Evolutionary conservation across 768 basidiomycete genomes (phyloP), one percentile per base, ranked within the genome.

Genomic region (Suillus decipiens): DNA sequence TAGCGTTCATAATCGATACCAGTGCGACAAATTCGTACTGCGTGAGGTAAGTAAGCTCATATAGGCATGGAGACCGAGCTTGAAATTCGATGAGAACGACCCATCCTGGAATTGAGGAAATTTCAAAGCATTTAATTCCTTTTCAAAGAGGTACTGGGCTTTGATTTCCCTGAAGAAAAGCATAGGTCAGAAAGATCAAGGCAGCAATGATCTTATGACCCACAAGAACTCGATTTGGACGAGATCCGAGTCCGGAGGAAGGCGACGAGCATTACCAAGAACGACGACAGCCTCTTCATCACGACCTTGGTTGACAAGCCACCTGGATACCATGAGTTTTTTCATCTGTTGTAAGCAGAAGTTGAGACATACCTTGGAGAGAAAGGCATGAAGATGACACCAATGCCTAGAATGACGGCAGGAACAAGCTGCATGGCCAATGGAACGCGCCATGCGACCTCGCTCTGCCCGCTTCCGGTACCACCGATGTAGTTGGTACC

Each of bases 371-470:
- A 85, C 84, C 89, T 79, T 17, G 92, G 92, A 22, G 89, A 90
- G 78, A 89, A 90, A 1, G 92, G 92, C 84, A 93, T 87, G 73
- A 88, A 92, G 55, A 89, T 61, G 47, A 90, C 87, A 5, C 92
- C 92, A 41, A 82, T 68, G 34, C 86, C 88, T 31, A 94, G 83
- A 63, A 90, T 80, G 39, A 91, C 54, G 15, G 89, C 91, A 15
- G 92, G 92, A 2, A 88, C 83, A 56, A 92, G 80, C 68, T 94
- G 92, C 17, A 93, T 80, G 22, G 81, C 88, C 7, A 93, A 77
- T 2, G 92, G 89, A 60, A 93, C 76, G 58, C 89, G 81, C 90
- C 92, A 93, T 5, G 92, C 87, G 31, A 89, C 86, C 69, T 88
- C 84, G 59, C 76, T 80, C 69, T 92, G 90, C 8, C 73, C 74